A percentile compares a stretch with the other conserved stretches of the same genome.
phyloP scores from a whole-genome alignment of 441 rosid genomes.

The Populus hybrid region DNA sequence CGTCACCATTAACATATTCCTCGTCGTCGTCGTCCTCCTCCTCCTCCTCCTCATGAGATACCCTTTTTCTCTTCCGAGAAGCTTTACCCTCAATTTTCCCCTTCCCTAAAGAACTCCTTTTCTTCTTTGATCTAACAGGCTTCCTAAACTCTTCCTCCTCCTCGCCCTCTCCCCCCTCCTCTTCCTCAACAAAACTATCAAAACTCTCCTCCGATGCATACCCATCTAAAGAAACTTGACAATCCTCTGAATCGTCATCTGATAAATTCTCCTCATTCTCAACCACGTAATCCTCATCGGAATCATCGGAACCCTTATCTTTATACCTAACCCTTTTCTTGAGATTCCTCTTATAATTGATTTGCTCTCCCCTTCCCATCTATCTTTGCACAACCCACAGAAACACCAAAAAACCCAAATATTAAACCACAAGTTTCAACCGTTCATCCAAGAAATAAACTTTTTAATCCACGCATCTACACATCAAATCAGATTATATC shows the following conservation, averaged over 20 bases:
- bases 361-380: constrained; percentile 88
- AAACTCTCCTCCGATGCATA: constrained; percentile 57
- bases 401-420: constrained; percentile 20
- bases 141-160: constrained; percentile 41
- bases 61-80: constrained; percentile 51
- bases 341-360: constrained; percentile 41
- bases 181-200: constrained; percentile 30
- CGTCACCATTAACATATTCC: constrained; percentile 31
- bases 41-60: constrained; percentile 42
- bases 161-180: constrained; percentile 26
- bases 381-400: constrained; percentile 25
- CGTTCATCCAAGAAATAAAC: constrained; percentile 14
- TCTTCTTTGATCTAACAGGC: constrained; percentile 33
- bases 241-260: constrained; percentile 58
- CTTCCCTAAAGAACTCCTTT: constrained; percentile 28
- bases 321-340: constrained; percentile 48
- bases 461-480: constrained; percentile 24
- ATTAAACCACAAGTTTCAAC: constrained; percentile 21
- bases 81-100: constrained; percentile 37
- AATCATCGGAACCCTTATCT: constrained; percentile 69
- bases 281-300: constrained; percentile 95
- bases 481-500: constrained; percentile 19
- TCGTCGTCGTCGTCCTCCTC: constrained; percentile 46
- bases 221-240: constrained; percentile 50
- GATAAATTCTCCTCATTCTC: constrained; percentile 68